These are phyloP conservation scores for Cladosporium phlei DNA, from an alignment of 2,329 filamentous ascomycete species.

Conservation along the genomic window DNA sequence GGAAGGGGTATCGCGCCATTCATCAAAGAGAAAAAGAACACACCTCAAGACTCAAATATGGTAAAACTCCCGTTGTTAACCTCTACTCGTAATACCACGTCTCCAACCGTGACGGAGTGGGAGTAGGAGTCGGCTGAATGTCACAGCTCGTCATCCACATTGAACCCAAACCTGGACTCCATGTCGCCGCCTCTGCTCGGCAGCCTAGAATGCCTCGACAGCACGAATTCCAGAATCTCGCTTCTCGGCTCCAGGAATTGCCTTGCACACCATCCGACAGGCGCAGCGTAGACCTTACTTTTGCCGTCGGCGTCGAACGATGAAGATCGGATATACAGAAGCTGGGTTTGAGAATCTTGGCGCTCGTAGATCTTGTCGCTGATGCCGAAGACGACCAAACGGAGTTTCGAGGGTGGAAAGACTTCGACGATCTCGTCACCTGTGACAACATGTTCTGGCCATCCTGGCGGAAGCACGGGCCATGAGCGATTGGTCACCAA, in stretches of 20 bases:
- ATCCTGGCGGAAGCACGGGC: background rate
- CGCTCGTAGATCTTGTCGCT: conserved; percentile 46
- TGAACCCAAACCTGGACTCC: conserved; percentile 9
- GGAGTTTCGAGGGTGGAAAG: conserved; percentile 30
- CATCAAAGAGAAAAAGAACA: too few relatives aligned
- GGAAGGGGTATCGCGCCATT: too few relatives aligned
- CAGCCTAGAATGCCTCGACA: conserved; percentile 34
- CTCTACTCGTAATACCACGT: too few relatives aligned
- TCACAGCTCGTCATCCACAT: conserved; percentile 3
- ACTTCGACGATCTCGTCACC: background rate
- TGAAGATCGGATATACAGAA: conserved; percentile 44
- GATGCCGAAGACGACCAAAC: conserved; percentile 44
- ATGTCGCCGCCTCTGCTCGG: conserved; percentile 22
- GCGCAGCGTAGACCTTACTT: conserved; percentile 37
- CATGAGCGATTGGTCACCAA: conserved; percentile 17
- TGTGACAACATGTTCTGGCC: background rate
- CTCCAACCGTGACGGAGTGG: too few relatives aligned
- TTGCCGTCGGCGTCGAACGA: conserved; percentile 40
- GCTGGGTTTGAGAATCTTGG: conserved; percentile 43
- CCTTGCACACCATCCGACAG: conserved; percentile 43
- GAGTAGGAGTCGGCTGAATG: too few relatives aligned
- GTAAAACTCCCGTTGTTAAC: too few relatives aligned
- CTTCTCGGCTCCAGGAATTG: conserved; percentile 44
- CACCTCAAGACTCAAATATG: too few relatives aligned
- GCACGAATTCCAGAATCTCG: conserved; percentile 43